These are phyloP conservation scores for Ascochyta pisi DNA, from an alignment of 2,329 filamentous ascomycete species.

Conservation along the genomic window DNA sequence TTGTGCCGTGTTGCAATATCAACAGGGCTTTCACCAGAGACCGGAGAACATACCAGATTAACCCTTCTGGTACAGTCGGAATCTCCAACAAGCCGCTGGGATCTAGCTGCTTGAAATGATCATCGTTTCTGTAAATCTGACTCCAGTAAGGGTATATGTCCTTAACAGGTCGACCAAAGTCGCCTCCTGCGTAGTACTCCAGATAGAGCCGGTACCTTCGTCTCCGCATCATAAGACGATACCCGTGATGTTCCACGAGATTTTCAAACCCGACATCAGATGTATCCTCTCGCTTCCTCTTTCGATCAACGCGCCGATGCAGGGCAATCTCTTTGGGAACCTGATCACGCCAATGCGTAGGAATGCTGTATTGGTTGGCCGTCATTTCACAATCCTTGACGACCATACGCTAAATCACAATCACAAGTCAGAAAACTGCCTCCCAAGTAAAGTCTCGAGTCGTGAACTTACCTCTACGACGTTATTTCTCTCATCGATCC, in stretches of 20 bases:
- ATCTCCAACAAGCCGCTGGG: background rate
- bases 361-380: background rate
- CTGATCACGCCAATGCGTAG: background rate
- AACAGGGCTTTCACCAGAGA: background rate
- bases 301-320: background rate
- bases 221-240: background rate
- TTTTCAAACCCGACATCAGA: background rate
- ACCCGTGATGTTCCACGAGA: background rate
- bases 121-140: background rate
- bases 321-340: background rate
- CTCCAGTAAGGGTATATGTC: background rate
- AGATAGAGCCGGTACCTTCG: background rate
- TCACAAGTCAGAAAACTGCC: background rate
- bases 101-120: background rate
- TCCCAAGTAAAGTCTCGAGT: background rate
- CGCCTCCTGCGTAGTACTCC: background rate
- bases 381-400: background rate
- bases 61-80: background rate
- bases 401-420: background rate
- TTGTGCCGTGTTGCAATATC: background rate
- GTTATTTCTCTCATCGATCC: background rate
- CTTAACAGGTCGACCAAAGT: background rate
- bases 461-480: background rate
- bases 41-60: background rate
- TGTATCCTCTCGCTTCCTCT: background rate